A percentile compares a stretch with the other conserved stretches of the same genome.
These are phyloP conservation scores for Coniferiporia sulphurascens DNA, from an alignment of 1,284 basidiomycete species.

Conservation along the genomic window DNA sequence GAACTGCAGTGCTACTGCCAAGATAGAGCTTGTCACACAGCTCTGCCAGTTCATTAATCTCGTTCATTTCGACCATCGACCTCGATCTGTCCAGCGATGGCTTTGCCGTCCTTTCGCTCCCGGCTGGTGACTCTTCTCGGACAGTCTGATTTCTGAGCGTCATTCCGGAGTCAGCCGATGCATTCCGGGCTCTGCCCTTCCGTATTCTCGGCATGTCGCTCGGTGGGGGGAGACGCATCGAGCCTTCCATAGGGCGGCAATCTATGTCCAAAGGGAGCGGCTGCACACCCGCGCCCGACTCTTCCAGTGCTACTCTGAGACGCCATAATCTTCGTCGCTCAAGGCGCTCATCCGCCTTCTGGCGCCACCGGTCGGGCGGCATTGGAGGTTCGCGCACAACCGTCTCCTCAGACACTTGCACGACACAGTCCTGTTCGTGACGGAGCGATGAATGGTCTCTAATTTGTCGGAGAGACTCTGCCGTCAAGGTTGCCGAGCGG, in stretches of 20 bases:
- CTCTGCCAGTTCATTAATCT: not conserved
- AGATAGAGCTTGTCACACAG: not conserved
- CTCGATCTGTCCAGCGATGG: not conserved
- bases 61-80: conserved; percentile 1
- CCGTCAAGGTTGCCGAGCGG: not conserved
- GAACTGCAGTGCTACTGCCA: not conserved
- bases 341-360: conserved; percentile 4
- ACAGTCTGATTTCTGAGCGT: not conserved
- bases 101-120: not conserved
- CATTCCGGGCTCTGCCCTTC: not conserved
- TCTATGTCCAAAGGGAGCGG: conserved; percentile 9
- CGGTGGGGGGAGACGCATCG: not conserved
- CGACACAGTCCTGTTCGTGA: not conserved
- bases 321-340: conserved; percentile 2
- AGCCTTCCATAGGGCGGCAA: conserved; percentile 12
- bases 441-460: not conserved
- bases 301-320: not conserved
- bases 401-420: not conserved
- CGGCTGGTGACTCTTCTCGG: not conserved
- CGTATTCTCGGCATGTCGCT: not conserved
- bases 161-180: not conserved
- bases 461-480: not conserved
- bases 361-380: conserved; percentile 4
- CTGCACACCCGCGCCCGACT: not conserved
- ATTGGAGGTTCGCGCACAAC: conserved; percentile 6